Percentiles rank a stretch among this genome's conserved stretches.
These are phyloP conservation scores for Puccinia polysora DNA, from an alignment of 1,284 basidiomycete genomes.

Conservation along the genomic window DNA sequence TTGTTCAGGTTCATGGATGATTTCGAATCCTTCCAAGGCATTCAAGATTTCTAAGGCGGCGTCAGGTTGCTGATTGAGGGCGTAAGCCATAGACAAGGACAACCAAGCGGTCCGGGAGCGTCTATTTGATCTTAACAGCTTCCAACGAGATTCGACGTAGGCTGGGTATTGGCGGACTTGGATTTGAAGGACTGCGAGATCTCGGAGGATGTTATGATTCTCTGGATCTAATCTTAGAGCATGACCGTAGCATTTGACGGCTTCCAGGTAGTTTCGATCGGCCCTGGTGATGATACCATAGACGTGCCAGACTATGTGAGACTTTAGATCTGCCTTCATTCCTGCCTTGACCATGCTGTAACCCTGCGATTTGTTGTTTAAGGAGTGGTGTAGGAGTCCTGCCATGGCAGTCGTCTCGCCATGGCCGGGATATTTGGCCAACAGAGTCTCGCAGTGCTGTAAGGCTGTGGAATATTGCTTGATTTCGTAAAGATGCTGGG, in stretches of 20 bases:
- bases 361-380: conserved; percentile 73
- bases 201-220: conserved; percentile 87
- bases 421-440: conserved; percentile 93
- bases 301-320: conserved; percentile 98
- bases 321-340: conserved; percentile 77
- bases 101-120: conserved; percentile 85
- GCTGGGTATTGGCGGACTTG: conserved; percentile 79
- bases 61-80: conserved; percentile 69
- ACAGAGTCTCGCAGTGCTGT: conserved; percentile 86
- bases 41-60: conserved; percentile 73
- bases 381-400: conserved; percentile 76
- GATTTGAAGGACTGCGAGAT: conserved; percentile 81
- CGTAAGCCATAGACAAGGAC: conserved; percentile 79
- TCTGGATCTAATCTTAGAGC: conserved; percentile 90
- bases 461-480: conserved; percentile 83
- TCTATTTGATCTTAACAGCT: conserved; percentile 74
- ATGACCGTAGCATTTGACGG: conserved; percentile 69
- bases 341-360: conserved; percentile 81
- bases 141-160: conserved; percentile 76
- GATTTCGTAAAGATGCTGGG: conserved; percentile 65
- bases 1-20: conserved; percentile 52
- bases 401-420: conserved; percentile 97
- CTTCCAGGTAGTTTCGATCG: conserved; percentile 80
- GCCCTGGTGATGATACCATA: conserved; percentile 87
- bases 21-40: conserved; percentile 57